phyloP scores from a whole-genome alignment of 1,284 basidiomycete genomes.

The Pseudozyma tsukubaensis region DNA sequence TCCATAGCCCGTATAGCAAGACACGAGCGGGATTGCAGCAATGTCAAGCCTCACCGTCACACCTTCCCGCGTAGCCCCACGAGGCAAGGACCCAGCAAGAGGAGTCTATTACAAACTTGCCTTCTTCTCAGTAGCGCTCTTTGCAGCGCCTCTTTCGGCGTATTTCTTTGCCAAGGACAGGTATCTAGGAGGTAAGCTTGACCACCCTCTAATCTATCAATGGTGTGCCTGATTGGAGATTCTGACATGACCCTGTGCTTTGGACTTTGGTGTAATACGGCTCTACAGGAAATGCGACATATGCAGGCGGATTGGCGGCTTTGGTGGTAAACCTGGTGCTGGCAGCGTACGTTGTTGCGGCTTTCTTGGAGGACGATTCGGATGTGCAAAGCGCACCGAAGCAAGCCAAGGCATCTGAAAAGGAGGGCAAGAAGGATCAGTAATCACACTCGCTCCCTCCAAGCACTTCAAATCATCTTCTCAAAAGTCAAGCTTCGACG shows the following conservation, averaged over 20 bases:
- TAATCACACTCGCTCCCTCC: not conserved
- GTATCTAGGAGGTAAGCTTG: conserved; percentile 49
- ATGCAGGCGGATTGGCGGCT: conserved; percentile 65
- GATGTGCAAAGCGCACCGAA: conserved; percentile 4
- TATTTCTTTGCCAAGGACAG: conserved; percentile 62
- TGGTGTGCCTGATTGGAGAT: not conserved
- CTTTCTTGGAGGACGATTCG: conserved; percentile 63
- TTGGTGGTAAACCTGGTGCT: conserved; percentile 66
- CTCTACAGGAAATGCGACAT: conserved; percentile 60
- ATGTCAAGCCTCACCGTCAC: conserved; percentile 45
- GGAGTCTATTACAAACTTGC: conserved; percentile 65
- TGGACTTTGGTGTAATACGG: no score
- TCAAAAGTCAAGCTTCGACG: not conserved
- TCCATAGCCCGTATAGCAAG: no score
- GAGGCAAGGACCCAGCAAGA: conserved; percentile 55
- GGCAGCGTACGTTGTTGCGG: conserved; percentile 60
- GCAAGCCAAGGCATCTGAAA: not conserved
- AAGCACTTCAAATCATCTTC: no score
- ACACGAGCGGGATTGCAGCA: not conserved
- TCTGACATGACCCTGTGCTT: not conserved
- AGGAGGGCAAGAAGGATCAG: conserved; percentile 24
- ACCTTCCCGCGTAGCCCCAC: conserved; percentile 52
- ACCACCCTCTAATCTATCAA: not conserved
- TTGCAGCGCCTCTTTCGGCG: conserved; percentile 61
- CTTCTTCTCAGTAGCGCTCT: conserved; percentile 62